Conservation (phyloP, 305 asterid genomes). For the Rubia peregrina region DNA sequence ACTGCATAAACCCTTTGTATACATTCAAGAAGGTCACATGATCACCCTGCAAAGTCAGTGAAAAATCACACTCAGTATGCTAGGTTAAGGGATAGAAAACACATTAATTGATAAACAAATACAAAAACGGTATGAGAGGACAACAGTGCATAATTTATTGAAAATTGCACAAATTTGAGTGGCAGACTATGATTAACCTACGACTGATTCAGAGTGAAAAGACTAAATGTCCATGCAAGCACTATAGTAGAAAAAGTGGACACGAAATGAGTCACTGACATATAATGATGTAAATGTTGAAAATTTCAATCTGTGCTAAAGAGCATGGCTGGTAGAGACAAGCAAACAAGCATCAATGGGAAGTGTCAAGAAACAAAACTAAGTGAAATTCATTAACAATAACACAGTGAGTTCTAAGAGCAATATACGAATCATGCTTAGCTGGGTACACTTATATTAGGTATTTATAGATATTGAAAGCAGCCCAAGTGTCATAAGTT, state of each 20-base stretch:
- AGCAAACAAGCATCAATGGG: neutral
- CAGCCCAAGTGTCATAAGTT: neutral
- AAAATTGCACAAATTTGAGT: neutral
- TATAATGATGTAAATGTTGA: neutral
- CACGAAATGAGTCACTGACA: neutral
- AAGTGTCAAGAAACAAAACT: slow-evolving; percentile 7
- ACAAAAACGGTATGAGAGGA: neutral
- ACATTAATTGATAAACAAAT: neutral
- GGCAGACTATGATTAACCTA: neutral
- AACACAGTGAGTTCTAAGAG: neutral
- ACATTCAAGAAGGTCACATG: slow-evolving; percentile 85
- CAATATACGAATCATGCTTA: neutral
- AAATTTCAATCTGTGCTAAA: neutral
- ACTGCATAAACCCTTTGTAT: slow-evolving; percentile 72
- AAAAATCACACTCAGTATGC: neutral
- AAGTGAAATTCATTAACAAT: neutral
- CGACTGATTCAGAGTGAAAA: neutral
- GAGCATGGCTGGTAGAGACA: neutral
- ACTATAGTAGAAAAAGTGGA: neutral
- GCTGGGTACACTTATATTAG: neutral
- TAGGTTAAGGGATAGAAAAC: neutral
- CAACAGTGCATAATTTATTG: neutral
- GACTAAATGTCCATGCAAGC: neutral
- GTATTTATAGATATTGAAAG: neutral
- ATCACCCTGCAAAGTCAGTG: slow-evolving; percentile 62